These are phyloP conservation scores for Spergularia azorica DNA, from an alignment of 179 eudicot genomes.

Conservation along the genomic window DNA sequence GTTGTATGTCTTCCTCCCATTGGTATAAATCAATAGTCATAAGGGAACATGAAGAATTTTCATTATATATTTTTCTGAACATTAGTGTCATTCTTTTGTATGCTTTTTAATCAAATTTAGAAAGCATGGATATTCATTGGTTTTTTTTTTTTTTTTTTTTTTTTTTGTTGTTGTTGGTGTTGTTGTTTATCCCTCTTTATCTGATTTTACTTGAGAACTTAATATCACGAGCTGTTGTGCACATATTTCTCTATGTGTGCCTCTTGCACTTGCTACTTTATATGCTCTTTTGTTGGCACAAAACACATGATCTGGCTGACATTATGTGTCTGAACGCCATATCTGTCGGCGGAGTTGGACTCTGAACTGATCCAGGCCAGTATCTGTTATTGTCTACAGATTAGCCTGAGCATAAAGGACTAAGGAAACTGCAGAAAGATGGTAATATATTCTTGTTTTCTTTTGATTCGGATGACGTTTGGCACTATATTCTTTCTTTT, in stretches of 20 bases:
- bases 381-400: slow-evolving; percentile 8
- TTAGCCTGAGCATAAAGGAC: not conserved
- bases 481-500: not conserved
- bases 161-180: not conserved
- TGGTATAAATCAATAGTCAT: too few relatives aligned
- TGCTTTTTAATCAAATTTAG: not conserved
- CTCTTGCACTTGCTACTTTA: not conserved
- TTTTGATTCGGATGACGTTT: not conserved
- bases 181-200: too few relatives aligned
- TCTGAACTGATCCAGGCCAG: not conserved
- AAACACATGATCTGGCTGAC: not conserved
- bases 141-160: not conserved
- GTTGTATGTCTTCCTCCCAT: too few relatives aligned
- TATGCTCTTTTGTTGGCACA: not conserved
- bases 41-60: too few relatives aligned
- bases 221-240: not conserved
- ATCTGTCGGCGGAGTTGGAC: not conserved
- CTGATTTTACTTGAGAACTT: not conserved
- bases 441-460: slow-evolving; percentile 15
- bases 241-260: not conserved
- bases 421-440: slow-evolving; percentile 22
- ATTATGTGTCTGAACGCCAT: not conserved
- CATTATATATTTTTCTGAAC: too few relatives aligned
- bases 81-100: not conserved
- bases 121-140: not conserved